phyloP scores from a whole-genome alignment of 148 eudicot genomes.

The Chenopodium quinoa region DNA sequence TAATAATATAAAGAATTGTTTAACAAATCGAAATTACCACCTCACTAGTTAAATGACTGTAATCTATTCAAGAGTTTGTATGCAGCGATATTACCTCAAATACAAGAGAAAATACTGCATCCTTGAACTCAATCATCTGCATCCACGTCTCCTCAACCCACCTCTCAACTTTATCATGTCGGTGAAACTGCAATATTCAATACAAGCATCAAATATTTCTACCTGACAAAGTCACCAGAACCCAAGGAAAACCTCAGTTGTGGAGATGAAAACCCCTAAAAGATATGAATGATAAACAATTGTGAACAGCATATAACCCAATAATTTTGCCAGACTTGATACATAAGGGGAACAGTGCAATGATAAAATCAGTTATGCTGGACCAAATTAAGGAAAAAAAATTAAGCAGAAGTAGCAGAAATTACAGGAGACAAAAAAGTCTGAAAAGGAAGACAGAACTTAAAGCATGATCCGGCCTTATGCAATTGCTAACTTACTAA shows the following conservation, averaged over 20 bases:
- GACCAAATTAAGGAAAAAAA: neutral
- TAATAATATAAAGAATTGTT: neutral
- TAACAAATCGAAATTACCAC: neutral
- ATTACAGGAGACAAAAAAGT: neutral
- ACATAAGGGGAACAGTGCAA: neutral
- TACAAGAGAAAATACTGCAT: slow-evolving; percentile 54
- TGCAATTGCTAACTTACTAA: neutral
- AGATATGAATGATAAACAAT: no score
- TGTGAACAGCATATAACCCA: neutral
- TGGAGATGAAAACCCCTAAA: neutral
- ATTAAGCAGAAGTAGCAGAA: neutral
- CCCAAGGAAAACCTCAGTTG: neutral
- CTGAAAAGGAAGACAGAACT: neutral
- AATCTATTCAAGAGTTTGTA: neutral
- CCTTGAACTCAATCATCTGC: slow-evolving; percentile 68
- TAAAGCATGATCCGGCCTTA: neutral
- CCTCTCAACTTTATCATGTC: slow-evolving; percentile 73
- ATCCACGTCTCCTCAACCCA: slow-evolving; percentile 89
- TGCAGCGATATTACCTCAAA: slow-evolving; percentile 59
- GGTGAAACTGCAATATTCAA: slow-evolving; percentile 59
- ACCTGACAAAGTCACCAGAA: neutral
- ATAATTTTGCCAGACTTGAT: neutral
- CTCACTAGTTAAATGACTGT: neutral
- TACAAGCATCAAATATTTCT: neutral
- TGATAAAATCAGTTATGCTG: neutral